Evolutionary conservation across 768 basidiomycete genomes (phyloP).

Genomic region (Russula emetica): DNA sequence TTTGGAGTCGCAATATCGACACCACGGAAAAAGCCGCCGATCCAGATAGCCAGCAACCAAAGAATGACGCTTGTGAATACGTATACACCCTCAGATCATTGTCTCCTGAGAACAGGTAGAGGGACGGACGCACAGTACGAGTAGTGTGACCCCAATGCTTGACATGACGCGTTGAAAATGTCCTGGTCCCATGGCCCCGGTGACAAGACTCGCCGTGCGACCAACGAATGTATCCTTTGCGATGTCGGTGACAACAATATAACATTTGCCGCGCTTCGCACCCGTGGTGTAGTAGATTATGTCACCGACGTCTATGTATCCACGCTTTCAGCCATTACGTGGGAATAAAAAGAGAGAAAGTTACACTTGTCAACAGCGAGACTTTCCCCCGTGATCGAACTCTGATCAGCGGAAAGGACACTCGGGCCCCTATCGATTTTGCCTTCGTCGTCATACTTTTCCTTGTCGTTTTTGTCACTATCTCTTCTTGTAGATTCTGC

Average conservation of each 20-base stretch:
- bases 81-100: neutral
- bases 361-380: conserved; percentile 44
- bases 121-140: conserved; percentile 34
- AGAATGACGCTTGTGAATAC: conserved; percentile 34
- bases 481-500: neutral
- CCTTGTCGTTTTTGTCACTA: conserved; percentile 15
- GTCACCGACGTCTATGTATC: conserved; percentile 35
- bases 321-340: neutral
- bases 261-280: conserved; percentile 39
- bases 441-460: conserved; percentile 20
- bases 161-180: conserved; percentile 46
- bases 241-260: conserved; percentile 36
- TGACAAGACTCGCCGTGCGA: conserved; percentile 43
- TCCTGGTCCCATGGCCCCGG: conserved; percentile 38
- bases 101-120: neutral
- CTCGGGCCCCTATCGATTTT: conserved; percentile 39
- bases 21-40: conserved; percentile 42
- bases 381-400: conserved; percentile 46
- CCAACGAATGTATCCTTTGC: conserved; percentile 46
- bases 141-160: conserved; percentile 42
- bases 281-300: conserved; percentile 40
- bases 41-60: conserved; percentile 44
- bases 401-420: conserved; percentile 43
- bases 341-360: neutral
- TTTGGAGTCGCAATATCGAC: conserved; percentile 39